These are phyloP conservation scores for Pterocarpus macrocarpus DNA, from an alignment of 306 rosid genomes.

Conservation along the genomic window DNA sequence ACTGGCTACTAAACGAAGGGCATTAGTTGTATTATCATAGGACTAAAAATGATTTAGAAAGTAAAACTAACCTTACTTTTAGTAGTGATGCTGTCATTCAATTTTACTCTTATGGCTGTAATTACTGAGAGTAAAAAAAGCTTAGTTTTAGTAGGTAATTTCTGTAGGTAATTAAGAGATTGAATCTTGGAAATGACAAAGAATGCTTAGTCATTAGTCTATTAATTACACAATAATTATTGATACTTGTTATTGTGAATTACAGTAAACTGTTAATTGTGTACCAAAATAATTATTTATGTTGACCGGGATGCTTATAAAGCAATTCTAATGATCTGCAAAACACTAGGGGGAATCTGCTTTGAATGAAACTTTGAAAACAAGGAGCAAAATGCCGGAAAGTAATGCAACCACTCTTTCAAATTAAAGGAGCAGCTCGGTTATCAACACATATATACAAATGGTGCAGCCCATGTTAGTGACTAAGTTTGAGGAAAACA, in stretches of 20 bases:
- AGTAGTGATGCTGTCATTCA: neutral
- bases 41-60: neutral
- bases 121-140: too few species aligned
- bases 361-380: constrained; percentile 56
- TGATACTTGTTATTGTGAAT: too few species aligned
- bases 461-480: constrained; percentile 50
- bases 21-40: neutral
- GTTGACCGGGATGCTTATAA: constrained; percentile 40
- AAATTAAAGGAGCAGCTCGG: constrained; percentile 64
- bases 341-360: constrained; percentile 54
- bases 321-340: constrained; percentile 37
- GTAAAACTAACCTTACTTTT: neutral
- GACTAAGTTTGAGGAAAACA: constrained; percentile 67
- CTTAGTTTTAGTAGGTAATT: too few species aligned
- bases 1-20: neutral
- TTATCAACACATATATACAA: constrained; percentile 53
- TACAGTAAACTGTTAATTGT: too few species aligned
- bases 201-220: too few species aligned
- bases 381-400: constrained; percentile 52
- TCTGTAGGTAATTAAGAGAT: too few species aligned
- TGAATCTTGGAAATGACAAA: too few species aligned
- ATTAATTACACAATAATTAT: neutral
- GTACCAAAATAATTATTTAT: constrained; percentile 11
- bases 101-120: too few species aligned
- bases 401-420: constrained; percentile 50